Evolutionary conservation across 805 yeast species (phyloP).

Genomic region (Lachancea mirantina): DNA sequence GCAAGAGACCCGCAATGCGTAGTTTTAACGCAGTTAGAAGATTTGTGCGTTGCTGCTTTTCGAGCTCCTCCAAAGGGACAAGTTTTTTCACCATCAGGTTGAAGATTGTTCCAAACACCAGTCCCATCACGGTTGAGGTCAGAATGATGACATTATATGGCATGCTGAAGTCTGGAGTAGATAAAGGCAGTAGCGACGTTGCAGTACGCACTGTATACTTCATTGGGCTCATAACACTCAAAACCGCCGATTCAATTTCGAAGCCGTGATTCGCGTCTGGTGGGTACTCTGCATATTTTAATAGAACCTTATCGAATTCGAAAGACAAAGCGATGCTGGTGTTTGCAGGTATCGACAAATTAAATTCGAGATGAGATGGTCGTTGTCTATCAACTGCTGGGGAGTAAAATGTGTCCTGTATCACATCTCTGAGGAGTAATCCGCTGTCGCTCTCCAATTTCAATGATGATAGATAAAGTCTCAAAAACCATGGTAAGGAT

Average conservation of each 20-base stretch:
- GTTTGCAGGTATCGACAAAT: slow-evolving; percentile 55
- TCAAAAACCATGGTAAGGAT: slow-evolving; percentile 88
- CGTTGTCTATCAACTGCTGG: slow-evolving; percentile 77
- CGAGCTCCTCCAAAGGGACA: slow-evolving; percentile 68
- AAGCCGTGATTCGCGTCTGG: slow-evolving; percentile 99
- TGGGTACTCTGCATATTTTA: slow-evolving; percentile 88
- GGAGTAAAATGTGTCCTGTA: slow-evolving; percentile 51
- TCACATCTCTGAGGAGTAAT: slow-evolving; percentile 28
- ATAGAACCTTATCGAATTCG: slow-evolving; percentile 79
- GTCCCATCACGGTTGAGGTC: slow-evolving; percentile 88
- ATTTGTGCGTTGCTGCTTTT: too few relatives aligned
- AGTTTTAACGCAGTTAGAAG: too few relatives aligned
- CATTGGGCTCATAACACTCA: slow-evolving; percentile 44
- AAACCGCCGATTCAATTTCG: slow-evolving; percentile 84
- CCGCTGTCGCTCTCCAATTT: slow-evolving; percentile 26
- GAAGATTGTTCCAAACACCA: slow-evolving; percentile 81
- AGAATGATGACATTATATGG: slow-evolving; percentile 94
- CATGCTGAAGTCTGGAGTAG: slow-evolving; percentile 98
- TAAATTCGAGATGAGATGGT: slow-evolving; percentile 77
- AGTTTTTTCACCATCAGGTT: slow-evolving; percentile 69
- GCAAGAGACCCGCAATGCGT: too few relatives aligned
- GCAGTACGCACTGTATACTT: slow-evolving; percentile 65
- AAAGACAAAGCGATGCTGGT: slow-evolving; percentile 57
- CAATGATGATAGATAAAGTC: slow-evolving; percentile 70
- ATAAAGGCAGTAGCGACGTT: slow-evolving; percentile 76